Base-by-base conservation (phyloP, 1,284 basidiomycete genomes). In the Papiliotrema laurentii region DNA sequence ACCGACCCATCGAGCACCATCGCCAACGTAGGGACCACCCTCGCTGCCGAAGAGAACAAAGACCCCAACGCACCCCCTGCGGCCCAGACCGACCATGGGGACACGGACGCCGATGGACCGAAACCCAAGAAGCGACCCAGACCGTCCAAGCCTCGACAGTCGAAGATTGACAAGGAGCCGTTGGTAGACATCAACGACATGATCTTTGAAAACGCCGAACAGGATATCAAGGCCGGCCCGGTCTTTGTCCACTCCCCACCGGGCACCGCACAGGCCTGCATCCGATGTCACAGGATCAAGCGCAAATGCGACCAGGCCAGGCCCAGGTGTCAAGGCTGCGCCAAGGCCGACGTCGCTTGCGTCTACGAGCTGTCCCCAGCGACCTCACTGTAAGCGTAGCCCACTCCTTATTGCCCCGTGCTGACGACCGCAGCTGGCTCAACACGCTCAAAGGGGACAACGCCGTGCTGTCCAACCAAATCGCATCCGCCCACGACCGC, bases 221-320 rank as follows among this genome's bases (percentile, higher is more conserved):
- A 59, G 1, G 66, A 71, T 47, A 55, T 51, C 21, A 53, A 59
- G 18, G 41, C 55, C 4, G 68, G 68, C 10, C 63, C 64, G 13
- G 62, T 71, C 2, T 71, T 65, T 40, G 53, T 68, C 4, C 66
- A 69, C 36, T 65, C 68, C 5, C 61, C 62, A 3, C 56, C 62
- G 42, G 60, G 59, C 5, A 59, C 61, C 2, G 63, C 64, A 6
- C 68, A 71, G 48, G 68, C 68, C 10, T 71, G 68, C 41, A 60
- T 69, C 14, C 45, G 68, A 34, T 71, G 68, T 41, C 68, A 71
- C 45, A 50, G 65, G 31, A 69, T 71, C 47, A 71, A 71, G 51
- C 53, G 68, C 36, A 71, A 71, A 47, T 71, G 68, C 37, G 66
- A 71, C 42, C 59, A 62, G 27, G 61, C 58, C 0, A 56, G 56